phyloP scores from a whole-genome alignment of 805 yeast genomes.

The Candida chilensis region DNA sequence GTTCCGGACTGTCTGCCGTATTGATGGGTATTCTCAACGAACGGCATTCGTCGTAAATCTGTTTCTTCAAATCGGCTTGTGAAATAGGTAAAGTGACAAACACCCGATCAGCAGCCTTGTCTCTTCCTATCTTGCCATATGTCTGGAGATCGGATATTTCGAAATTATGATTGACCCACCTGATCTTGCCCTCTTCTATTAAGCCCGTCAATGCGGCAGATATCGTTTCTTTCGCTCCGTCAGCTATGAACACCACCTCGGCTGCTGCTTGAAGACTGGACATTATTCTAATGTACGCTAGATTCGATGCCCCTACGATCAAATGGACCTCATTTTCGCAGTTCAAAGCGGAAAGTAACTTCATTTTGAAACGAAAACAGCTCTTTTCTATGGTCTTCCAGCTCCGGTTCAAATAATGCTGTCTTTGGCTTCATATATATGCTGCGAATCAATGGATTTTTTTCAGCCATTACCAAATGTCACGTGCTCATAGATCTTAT shows the following conservation, averaged over 20 bases:
- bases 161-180: constrained; percentile 20
- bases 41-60: constrained; percentile 43
- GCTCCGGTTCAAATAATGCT: no score
- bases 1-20: constrained; percentile 62
- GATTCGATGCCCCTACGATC: constrained; percentile 42
- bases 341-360: constrained; percentile 30
- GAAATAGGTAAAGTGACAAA: constrained; percentile 44
- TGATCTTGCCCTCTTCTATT: constrained; percentile 14
- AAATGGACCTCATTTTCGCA: constrained; percentile 46
- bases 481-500: neutral
- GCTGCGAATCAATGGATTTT: no score
- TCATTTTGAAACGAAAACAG: constrained; percentile 6
- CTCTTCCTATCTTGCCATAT: constrained; percentile 56
- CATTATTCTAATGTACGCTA: constrained; percentile 38
- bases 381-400: neutral
- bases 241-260: constrained; percentile 37
- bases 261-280: constrained; percentile 48
- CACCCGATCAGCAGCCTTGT: constrained; percentile 62
- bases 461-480: constrained; percentile 1
- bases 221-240: constrained; percentile 9
- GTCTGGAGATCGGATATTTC: constrained; percentile 34
- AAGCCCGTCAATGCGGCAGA: constrained; percentile 14
- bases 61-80: constrained; percentile 15
- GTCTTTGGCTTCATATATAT: no score
- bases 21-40: constrained; percentile 73